These are phyloP conservation scores for Saussurea involucrata DNA, from an alignment of 129 eudicot genomes.

Conservation along the genomic window DNA sequence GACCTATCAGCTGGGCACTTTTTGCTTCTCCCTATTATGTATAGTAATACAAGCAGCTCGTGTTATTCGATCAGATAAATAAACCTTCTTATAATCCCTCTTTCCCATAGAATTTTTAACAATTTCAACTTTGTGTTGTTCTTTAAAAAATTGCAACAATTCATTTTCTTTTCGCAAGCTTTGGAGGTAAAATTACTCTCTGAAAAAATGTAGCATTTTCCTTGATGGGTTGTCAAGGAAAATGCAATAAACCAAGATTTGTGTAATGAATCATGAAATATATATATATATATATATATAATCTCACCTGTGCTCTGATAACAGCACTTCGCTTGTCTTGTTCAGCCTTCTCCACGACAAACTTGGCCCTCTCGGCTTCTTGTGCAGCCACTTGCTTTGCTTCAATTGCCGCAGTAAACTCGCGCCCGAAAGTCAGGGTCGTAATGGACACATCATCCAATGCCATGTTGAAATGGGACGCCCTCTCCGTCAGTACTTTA, in stretches of 20 bases:
- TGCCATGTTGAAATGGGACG: constrained; percentile 33
- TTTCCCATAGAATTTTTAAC: background rate
- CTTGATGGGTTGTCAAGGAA: too few species aligned
- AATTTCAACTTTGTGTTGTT: background rate
- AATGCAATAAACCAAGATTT: too few species aligned
- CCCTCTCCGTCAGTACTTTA: constrained; percentile 36
- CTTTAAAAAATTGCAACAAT: background rate
- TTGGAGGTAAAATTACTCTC: background rate
- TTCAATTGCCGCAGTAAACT: constrained; percentile 41
- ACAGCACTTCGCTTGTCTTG: constrained; percentile 51
- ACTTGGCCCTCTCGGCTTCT: constrained; percentile 55
- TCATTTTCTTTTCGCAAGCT: background rate
- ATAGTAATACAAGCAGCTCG: background rate
- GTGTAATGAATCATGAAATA: too few species aligned
- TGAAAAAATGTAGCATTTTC: background rate
- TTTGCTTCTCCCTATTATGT: constrained; percentile 47
- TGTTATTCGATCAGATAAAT: background rate
- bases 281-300: too few species aligned
- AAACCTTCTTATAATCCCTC: background rate
- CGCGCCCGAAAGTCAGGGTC: constrained; percentile 40
- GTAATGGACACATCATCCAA: constrained; percentile 52
- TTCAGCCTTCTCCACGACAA: constrained; percentile 51
- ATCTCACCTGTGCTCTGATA: constrained; percentile 49
- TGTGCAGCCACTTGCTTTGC: constrained; percentile 51
- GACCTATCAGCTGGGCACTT: constrained; percentile 51